Percentiles rank a stretch among this genome's conserved stretches.
Evolutionary conservation across 2,329 filamentous ascomycete species (phyloP).

Genomic region (Penicillium crustosum): DNA sequence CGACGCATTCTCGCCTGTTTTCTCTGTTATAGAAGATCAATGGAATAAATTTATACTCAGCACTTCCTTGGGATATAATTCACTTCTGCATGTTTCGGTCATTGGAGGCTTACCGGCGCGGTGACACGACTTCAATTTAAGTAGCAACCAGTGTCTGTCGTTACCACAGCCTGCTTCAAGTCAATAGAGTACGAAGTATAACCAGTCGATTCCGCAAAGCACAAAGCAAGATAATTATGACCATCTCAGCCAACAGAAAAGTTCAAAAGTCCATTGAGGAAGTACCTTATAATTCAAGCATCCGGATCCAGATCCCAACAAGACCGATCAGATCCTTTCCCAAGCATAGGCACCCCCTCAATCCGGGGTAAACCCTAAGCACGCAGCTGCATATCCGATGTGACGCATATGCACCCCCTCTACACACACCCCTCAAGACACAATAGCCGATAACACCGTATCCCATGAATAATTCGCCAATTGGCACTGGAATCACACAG

Average conservation of each 20-base stretch:
- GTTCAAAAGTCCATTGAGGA: neutral
- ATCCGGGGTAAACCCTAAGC: neutral
- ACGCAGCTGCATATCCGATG: conserved; percentile 2
- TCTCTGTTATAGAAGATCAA: neutral
- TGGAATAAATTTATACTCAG: neutral
- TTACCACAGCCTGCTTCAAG: neutral
- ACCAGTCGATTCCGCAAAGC: too few relatives aligned
- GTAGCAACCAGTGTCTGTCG: too few relatives aligned
- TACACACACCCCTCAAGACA: neutral
- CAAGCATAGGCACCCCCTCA: neutral
- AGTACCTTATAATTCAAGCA: neutral
- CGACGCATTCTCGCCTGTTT: too few relatives aligned
- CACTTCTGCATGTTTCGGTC: too few relatives aligned
- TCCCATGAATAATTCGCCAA: too few relatives aligned
- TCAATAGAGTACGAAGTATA: too few relatives aligned
- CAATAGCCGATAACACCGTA: neutral
- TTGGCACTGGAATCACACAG: neutral
- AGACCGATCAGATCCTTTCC: neutral
- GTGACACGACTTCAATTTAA: neutral
- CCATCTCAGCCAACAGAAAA: too few relatives aligned
- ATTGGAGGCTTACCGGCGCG: too few relatives aligned
- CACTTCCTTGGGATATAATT: neutral
- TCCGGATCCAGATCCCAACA: neutral
- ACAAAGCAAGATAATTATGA: too few relatives aligned
- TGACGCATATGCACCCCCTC: neutral